Percentiles rank a stretch among this genome's conserved stretches.
phyloP scores from a whole-genome alignment of 495 filamentous ascomycete species.

The Glonium stellatum region DNA sequence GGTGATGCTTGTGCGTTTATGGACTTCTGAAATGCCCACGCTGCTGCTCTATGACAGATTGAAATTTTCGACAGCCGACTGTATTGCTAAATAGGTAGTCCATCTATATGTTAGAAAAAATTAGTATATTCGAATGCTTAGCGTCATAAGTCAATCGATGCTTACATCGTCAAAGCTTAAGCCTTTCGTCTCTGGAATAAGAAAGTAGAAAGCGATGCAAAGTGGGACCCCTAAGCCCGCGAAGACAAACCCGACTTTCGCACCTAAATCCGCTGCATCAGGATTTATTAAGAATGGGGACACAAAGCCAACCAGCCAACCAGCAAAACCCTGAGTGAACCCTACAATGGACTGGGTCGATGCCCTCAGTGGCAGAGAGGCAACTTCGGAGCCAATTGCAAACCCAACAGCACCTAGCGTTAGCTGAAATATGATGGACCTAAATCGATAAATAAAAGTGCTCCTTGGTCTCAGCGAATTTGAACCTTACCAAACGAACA shows the following conservation, averaged over 20 bases:
- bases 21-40: no score
- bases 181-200: constrained; percentile 5
- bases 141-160: background rate
- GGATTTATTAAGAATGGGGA: constrained; percentile 4
- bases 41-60: no score
- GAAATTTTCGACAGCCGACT: no score
- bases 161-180: constrained; percentile 1
- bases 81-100: no score
- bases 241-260: constrained; percentile 8
- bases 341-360: background rate
- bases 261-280: constrained; percentile 1
- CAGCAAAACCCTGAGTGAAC: background rate
- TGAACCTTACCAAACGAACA: background rate
- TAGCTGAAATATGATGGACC: constrained; percentile 4
- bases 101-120: no score
- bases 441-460: background rate
- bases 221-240: constrained; percentile 1
- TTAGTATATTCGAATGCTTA: no score
- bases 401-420: constrained; percentile 6
- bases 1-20: no score
- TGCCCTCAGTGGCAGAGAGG: background rate
- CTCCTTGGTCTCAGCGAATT: background rate
- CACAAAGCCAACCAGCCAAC: constrained; percentile 5
- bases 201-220: constrained; percentile 1
- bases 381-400: constrained; percentile 4